A percentile compares a stretch with the other conserved stretches of the same genome.
Evolutionary conservation across 257 asterid genomes (phyloP).

Genomic region (Nicotiana otophora): DNA sequence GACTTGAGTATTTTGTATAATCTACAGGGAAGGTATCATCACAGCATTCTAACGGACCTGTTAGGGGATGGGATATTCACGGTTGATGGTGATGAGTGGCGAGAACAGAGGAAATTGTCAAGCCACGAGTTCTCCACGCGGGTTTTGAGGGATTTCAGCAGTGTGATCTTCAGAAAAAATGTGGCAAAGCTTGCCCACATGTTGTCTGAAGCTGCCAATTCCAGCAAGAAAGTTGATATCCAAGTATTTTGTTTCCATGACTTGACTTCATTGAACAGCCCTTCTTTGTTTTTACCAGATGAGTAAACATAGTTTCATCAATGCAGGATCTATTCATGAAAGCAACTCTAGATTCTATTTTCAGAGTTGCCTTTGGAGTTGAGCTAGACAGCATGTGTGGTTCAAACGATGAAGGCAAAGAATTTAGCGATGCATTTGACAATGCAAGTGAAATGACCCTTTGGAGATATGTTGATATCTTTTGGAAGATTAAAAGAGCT

Average conservation of each 20-base stretch:
- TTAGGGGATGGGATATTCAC: conserved; percentile 75
- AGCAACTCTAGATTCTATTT: conserved; percentile 47
- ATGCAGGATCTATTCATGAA: conserved; percentile 56
- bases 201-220: conserved; percentile 38
- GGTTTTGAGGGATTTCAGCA: conserved; percentile 61
- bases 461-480: conserved; percentile 46
- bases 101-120: conserved; percentile 60
- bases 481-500: conserved; percentile 47
- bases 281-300: not conserved
- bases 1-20: not conserved
- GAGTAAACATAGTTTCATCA: not conserved
- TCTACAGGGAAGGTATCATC: conserved; percentile 48
- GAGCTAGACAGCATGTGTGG: conserved; percentile 57
- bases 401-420: conserved; percentile 42
- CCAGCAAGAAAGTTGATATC: conserved; percentile 38
- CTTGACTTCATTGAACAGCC: not conserved
- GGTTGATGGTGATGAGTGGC: conserved; percentile 80
- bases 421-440: conserved; percentile 46
- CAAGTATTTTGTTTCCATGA: conserved; percentile 37
- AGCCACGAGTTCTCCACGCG: conserved; percentile 70
- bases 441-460: conserved; percentile 46
- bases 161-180: conserved; percentile 48
- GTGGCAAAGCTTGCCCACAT: conserved; percentile 41
- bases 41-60: conserved; percentile 37
- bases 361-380: conserved; percentile 50